Evolutionary conservation across 495 filamentous ascomycete species (phyloP), one percentile per base, ranked within the genome.

Genomic region (Annulohypoxylon bovei): DNA sequence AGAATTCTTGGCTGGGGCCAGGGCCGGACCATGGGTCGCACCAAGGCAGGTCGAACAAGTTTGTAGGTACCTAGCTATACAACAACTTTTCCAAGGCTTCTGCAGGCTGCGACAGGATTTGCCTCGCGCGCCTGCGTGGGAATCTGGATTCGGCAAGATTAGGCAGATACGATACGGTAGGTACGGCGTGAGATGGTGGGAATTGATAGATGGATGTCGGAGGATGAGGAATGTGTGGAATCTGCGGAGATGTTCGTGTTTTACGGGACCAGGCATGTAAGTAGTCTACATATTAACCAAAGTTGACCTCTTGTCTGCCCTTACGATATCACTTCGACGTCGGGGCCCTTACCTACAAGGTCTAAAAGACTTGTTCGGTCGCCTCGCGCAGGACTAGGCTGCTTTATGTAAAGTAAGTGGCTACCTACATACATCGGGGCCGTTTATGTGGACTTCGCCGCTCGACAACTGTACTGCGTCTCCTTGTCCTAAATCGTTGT

Each of bases 21-120:
- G 42, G 14, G 27, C 57, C 44, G 54, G 32, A 27, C 54, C 54
- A 40, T 27, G 54, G 49, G 18, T 42, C n/a, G 33, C 33, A 35
- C 33, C 6, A 35, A 9, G 32, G n/a, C n/a, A n/a, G n/a, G n/a
- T n/a, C n/a, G n/a, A n/a, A n/a, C 32, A 35, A 9, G 32, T 35
- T 35, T 35, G 11, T 35, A 5, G 32, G 11, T n/a, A n/a, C n/a
- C n/a, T n/a, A n/a, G n/a, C n/a, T n/a, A n/a, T n/a, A n/a, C n/a
- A n/a, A n/a, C n/a, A n/a, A n/a, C n/a, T n/a, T n/a, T 9, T 9
- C 32, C 32, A 5, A 35, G 32, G 32, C 32, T 5, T 9, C 7
- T 35, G 32, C 32, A 35, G n/a, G n/a, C n/a, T n/a, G n/a, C n/a
- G n/a, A n/a, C n/a, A n/a, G n/a, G n/a, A 35, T 35, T 35, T 35